Percentiles rank a stretch among this genome's conserved stretches.
These are phyloP conservation scores for Thecamonas trahens DNA, from an alignment of 78 protist species.

Conservation along the genomic window DNA sequence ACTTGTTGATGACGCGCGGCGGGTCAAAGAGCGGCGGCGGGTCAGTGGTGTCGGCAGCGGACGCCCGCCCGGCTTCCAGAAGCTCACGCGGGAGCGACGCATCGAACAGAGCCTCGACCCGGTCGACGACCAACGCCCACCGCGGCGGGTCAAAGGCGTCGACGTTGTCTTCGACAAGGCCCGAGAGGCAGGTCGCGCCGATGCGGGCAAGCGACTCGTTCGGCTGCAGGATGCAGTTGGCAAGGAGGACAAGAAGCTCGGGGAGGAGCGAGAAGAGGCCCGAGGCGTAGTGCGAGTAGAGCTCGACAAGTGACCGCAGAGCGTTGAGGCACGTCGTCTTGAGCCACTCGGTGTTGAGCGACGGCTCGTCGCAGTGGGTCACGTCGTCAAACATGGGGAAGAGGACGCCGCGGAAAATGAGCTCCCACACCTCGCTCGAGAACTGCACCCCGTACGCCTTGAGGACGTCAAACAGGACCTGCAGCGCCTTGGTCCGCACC, in stretches of 20 bases:
- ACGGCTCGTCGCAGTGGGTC: neutral
- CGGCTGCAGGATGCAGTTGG: neutral
- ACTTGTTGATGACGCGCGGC: no score
- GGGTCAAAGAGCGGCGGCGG: no score
- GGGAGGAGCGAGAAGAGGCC: neutral
- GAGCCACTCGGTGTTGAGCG: neutral
- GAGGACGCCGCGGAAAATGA: constrained; percentile 77
- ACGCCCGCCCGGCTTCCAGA: no score
- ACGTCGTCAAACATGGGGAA: constrained; percentile 84
- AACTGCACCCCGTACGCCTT: constrained; percentile 51
- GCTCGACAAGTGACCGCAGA: neutral
- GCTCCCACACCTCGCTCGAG: constrained; percentile 60
- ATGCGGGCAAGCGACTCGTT: neutral
- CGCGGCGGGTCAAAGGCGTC: no score
- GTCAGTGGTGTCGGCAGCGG: no score
- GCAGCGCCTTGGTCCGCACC: constrained; percentile 55
- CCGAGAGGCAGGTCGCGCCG: neutral
- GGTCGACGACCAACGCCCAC: no score
- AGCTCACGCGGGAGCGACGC: no score
- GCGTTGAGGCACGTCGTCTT: neutral
- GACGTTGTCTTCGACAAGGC: neutral
- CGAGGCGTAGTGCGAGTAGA: neutral
- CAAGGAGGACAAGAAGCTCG: neutral
- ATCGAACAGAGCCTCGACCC: no score
- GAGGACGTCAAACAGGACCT: constrained; percentile 55